phyloP scores from a whole-genome alignment of 371 early-diverging fungal genomes.

The Blastocladiella emersonii region DNA sequence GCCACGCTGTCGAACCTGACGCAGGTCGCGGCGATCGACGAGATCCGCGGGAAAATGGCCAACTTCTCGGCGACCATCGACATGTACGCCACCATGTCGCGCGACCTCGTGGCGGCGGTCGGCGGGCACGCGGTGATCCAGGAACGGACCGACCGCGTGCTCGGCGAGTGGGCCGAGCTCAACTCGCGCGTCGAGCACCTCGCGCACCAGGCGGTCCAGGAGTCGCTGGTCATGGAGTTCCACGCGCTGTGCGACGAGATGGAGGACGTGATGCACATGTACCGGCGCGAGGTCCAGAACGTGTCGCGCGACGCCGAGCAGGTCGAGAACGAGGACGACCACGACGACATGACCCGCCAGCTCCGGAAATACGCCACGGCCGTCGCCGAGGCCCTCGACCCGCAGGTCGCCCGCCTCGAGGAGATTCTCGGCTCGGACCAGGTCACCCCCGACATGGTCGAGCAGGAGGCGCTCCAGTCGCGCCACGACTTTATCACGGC shows the following conservation, averaged over 20 bases:
- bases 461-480: background rate
- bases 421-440: background rate
- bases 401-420: background rate
- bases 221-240: background rate
- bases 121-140: background rate
- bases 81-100: background rate
- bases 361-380: background rate
- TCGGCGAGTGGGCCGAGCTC: background rate
- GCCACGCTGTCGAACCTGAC: background rate
- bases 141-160: background rate
- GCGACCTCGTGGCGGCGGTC: background rate
- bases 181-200: background rate
- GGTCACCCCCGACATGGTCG: background rate
- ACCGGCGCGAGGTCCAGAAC: background rate
- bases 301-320: conserved; percentile 1
- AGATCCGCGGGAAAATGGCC: background rate
- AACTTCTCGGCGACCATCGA: conserved; percentile 2
- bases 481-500: background rate
- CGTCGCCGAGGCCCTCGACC: background rate
- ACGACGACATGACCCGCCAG: background rate
- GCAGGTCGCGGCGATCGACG: background rate
- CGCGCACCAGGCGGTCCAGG: background rate
- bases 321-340: conserved; percentile 1
- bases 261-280: conserved; percentile 1
- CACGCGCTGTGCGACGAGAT: background rate